phyloP scores from a whole-genome alignment of 2,329 filamentous ascomycete species.

The Lecanicillium sp. region DNA sequence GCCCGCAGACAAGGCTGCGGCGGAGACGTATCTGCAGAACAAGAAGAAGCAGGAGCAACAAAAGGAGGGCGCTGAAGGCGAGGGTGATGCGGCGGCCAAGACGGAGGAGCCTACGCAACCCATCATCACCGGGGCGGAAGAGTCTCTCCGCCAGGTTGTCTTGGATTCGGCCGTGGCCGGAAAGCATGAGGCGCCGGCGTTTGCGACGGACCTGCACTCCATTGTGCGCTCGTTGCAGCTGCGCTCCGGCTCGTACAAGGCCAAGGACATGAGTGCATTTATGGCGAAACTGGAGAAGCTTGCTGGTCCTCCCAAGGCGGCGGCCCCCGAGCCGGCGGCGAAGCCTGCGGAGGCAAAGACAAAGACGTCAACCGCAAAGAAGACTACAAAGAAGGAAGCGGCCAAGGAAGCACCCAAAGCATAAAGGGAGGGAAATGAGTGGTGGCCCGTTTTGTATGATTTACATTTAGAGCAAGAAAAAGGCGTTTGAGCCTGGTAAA shows the following conservation, averaged over 20 bases:
- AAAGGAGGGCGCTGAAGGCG: conserved; percentile 5
- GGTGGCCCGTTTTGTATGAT: conserved; percentile 1
- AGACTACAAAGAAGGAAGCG: conserved; percentile 1
- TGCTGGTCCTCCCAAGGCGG: conserved; percentile 10
- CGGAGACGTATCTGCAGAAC: conserved; percentile 21
- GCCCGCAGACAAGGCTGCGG: conserved; percentile 17
- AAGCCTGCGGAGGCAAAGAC: neutral
- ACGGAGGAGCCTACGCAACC: conserved; percentile 13
- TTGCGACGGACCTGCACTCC: conserved; percentile 23
- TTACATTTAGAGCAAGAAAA: conserved; percentile 1
- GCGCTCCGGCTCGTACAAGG: conserved; percentile 27
- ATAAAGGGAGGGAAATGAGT: neutral
- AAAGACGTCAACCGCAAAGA: neutral
- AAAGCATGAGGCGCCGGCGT: conserved; percentile 26
- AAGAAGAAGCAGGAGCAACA: conserved; percentile 12
- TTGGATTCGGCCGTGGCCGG: conserved; percentile 26
- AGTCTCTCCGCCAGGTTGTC: conserved; percentile 24
- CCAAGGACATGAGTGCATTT: conserved; percentile 26
- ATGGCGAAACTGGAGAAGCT: conserved; percentile 30
- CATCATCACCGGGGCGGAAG: conserved; percentile 24
- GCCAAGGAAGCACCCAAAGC: conserved; percentile 4
- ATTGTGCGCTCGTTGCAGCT: conserved; percentile 29
- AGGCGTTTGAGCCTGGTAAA: conserved; percentile 3
- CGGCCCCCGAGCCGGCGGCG: neutral
- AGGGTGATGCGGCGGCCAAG: conserved; percentile 7